These are phyloP conservation scores for Polychaeton citri DNA, from an alignment of 2,329 filamentous ascomycete species.

Conservation along the genomic window DNA sequence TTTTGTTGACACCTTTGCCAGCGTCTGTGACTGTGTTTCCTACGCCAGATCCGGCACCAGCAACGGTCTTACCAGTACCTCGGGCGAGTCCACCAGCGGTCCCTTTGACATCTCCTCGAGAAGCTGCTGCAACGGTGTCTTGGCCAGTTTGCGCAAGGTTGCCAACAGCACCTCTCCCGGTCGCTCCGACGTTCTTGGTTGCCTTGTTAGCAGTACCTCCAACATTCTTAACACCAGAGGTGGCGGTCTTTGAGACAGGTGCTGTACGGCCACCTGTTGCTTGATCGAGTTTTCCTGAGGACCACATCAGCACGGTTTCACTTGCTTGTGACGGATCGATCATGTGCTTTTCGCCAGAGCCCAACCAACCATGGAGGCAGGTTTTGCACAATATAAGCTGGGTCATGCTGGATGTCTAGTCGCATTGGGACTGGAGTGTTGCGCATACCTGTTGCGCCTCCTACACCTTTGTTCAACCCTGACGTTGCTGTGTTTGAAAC, in stretches of 20 bases:
- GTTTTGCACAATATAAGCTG: slow-evolving; percentile 5
- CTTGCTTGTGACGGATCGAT: slow-evolving; percentile 2
- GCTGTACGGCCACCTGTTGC: slow-evolving; percentile 16
- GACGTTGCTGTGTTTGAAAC: slow-evolving; percentile 10
- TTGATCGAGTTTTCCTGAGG: slow-evolving; percentile 20
- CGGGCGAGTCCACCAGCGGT: slow-evolving; percentile 10
- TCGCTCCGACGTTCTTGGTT: slow-evolving; percentile 20
- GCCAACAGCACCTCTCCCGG: slow-evolving; percentile 14
- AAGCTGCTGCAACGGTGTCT: slow-evolving; percentile 13
- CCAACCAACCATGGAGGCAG: slow-evolving; percentile 16
- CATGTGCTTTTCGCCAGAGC: slow-evolving; percentile 12
- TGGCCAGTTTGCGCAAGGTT: slow-evolving; percentile 16
- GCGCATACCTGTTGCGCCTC: slow-evolving; percentile 18
- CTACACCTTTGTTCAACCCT: slow-evolving; percentile 13
- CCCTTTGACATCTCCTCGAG: slow-evolving; percentile 18
- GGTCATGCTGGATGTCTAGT: slow-evolving; percentile 10
- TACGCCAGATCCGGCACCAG: slow-evolving; percentile 13
- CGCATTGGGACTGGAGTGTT: slow-evolving; percentile 5
- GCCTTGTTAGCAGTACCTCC: slow-evolving; percentile 20
- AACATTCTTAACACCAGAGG: slow-evolving; percentile 24
- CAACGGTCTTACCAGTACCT: slow-evolving; percentile 16
- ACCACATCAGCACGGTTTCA: not conserved
- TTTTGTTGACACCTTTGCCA: slow-evolving; percentile 13
- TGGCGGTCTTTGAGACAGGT: slow-evolving; percentile 20
- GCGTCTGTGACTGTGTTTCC: slow-evolving; percentile 13